Evolutionary conservation across 495 filamentous ascomycete species (phyloP).

Genomic region (Entonaema liquescens): DNA sequence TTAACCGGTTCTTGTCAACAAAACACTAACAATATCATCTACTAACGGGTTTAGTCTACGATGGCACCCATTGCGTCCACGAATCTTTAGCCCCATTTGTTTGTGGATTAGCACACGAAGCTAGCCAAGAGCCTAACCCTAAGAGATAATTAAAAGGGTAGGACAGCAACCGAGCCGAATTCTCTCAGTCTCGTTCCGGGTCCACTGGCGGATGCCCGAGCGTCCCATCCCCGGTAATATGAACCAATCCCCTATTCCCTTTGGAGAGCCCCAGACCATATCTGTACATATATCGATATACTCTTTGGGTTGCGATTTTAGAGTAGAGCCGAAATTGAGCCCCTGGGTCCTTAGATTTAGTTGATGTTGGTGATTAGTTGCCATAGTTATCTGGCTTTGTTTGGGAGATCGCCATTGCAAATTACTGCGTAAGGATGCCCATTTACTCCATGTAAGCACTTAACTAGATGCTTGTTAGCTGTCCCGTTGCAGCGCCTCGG

Average conservation of each 20-base stretch:
- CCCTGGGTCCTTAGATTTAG: background rate
- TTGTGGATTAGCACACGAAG: slow-evolving; percentile 13
- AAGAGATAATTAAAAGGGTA: background rate
- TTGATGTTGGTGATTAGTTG: background rate
- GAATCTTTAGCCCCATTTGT: slow-evolving; percentile 24
- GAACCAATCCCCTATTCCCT: slow-evolving; percentile 4
- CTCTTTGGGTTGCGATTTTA: slow-evolving; percentile 1
- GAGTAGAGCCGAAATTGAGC: slow-evolving; percentile 8
- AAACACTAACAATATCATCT: background rate
- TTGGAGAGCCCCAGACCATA: background rate
- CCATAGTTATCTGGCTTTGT: background rate
- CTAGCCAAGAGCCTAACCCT: background rate
- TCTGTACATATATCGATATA: background rate
- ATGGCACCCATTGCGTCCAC: slow-evolving; percentile 2
- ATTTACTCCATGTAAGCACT: background rate
- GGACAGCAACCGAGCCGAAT: slow-evolving; percentile 9
- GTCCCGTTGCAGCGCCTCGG: background rate
- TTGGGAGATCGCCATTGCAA: background rate
- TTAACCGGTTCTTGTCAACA: slow-evolving; percentile 1
- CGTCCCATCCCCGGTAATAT: slow-evolving; percentile 3
- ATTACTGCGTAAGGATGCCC: background rate
- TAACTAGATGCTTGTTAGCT: background rate
- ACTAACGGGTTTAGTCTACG: slow-evolving; percentile 13
- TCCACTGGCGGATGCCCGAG: slow-evolving; percentile 21
- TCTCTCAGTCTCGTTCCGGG: slow-evolving; percentile 1